Evolutionary conservation across 352 stramenopile species (phyloP), one percentile per base, ranked within the genome.

Genomic region (Globisporangium iwayamae): DNA sequence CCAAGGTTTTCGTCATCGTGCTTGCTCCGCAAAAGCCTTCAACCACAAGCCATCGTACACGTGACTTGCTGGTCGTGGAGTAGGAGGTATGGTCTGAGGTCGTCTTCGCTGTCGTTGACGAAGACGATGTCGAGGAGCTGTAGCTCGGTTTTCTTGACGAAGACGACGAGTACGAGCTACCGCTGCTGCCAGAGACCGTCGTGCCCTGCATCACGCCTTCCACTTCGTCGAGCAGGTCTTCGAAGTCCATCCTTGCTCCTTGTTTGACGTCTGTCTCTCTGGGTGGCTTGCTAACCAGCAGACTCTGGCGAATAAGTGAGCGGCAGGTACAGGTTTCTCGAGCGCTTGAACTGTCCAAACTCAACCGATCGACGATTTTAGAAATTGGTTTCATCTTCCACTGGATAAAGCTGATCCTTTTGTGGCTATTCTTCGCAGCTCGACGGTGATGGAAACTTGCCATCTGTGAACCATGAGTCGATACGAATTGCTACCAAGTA

Each of bases 211-310:
- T 89, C 36, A 77, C 80, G 18, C 78, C 73, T 47, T 91, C 82
- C 14, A 91, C 79, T 72, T 93, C 84, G 47, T 89, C 65, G 10
- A 91, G 72, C 62, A 93, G 66, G 65, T 90, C 75, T 54, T 91
- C 70, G 56, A 90, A 83, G 63, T 90, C 73, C 84, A 93, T 91
- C 20, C 8, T 66, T 7, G 39, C 9, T 39, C 14, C 14, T 52
- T 18, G 9, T 39, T 1, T 53, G 39, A 38, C 3, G 55, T 2
- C 22, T 25, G 32, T 36, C 32, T 36, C 32, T 47, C 41, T 43
- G 38, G 3, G 38, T 43, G 38, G 38, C 38, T 43, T 43, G 22
- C 22, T 43, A 13, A 11, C 7, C 11, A 43, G 38, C 38, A 43
- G 10, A 43, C 38, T 9, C 38, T 11, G 38, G 38, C 8, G 38